Percentiles rank a stretch among this genome's conserved stretches.
These are phyloP conservation scores for Suhomyces faveliae DNA, from an alignment of 805 yeast genomes.

Conservation along the genomic window DNA sequence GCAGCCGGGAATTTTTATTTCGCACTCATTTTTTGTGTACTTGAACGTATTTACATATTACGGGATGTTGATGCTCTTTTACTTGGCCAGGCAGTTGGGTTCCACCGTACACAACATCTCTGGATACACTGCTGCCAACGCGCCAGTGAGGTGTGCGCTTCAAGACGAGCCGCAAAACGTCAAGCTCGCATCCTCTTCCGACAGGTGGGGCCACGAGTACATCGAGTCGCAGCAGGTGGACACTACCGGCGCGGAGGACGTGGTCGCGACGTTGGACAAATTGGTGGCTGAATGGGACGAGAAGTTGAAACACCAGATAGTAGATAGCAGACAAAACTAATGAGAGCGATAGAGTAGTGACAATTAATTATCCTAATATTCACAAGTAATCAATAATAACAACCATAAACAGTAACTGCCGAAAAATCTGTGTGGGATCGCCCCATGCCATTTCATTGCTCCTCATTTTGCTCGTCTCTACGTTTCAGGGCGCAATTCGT, in stretches of 20 bases:
- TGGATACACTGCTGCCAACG: slow-evolving; percentile 88
- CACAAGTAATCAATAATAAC: too few relatives aligned
- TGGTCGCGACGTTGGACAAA: slow-evolving; percentile 59
- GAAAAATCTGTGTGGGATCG: too few relatives aligned
- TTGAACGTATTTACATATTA: slow-evolving; percentile 76
- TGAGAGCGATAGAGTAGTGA: too few relatives aligned
- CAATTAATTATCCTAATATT: too few relatives aligned
- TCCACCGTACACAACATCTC: slow-evolving; percentile 86
- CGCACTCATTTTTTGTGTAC: slow-evolving; percentile 73
- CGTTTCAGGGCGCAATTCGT: too few relatives aligned
- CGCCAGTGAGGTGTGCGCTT: slow-evolving; percentile 62
- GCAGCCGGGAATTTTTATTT: slow-evolving; percentile 93
- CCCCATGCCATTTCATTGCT: too few relatives aligned
- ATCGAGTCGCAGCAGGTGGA: slow-evolving; percentile 58
- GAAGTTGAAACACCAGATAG: slow-evolving; percentile 70
- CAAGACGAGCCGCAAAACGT: slow-evolving; percentile 53
- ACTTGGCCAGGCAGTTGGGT: slow-evolving; percentile 77
- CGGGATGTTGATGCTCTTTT: slow-evolving; percentile 84
- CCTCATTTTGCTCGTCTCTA: neutral
- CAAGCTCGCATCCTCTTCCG: slow-evolving; percentile 67
- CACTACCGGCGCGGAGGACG: slow-evolving; percentile 61
- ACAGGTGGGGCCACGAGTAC: slow-evolving; percentile 62
- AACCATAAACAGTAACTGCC: neutral
- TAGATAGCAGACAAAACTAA: slow-evolving; percentile 37
- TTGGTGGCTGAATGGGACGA: slow-evolving; percentile 71